Conservation (phyloP, 768 basidiomycete species). For the Cystobasidium tubakii region DNA sequence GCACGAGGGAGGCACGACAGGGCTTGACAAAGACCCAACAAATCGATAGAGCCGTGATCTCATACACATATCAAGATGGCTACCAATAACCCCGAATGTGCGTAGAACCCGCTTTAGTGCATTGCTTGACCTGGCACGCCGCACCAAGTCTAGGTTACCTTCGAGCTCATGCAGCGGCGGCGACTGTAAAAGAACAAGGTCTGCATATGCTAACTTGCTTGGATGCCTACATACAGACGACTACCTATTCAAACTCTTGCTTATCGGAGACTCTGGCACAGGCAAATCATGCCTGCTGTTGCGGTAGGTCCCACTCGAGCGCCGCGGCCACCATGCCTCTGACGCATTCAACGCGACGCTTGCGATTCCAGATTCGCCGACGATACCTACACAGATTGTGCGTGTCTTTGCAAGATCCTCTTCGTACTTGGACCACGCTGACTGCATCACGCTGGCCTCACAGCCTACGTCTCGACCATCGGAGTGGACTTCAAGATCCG, state of each 20-base stretch:
- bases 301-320: conserved; percentile 86
- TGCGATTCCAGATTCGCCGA: conserved; percentile 81
- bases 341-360: neutral
- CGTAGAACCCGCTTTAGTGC: neutral
- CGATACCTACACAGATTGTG: conserved; percentile 92
- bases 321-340: neutral
- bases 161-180: neutral
- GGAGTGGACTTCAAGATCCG: conserved; percentile 99
- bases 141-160: neutral
- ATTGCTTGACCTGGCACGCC: neutral
- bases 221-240: no score
- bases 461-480: conserved; percentile 91
- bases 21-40: neutral
- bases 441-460: neutral
- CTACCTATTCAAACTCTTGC: conserved; percentile 41
- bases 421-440: neutral
- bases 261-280: conserved; percentile 57
- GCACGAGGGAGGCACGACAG: neutral
- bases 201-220: no score
- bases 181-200: no score
- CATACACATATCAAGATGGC: neutral
- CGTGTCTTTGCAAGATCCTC: neutral
- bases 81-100: conserved; percentile 16
- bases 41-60: neutral
- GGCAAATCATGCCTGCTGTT: conserved; percentile 71